phyloP scores from a whole-genome alignment of 148 eudicot genomes.

The Beta vulgaris region DNA sequence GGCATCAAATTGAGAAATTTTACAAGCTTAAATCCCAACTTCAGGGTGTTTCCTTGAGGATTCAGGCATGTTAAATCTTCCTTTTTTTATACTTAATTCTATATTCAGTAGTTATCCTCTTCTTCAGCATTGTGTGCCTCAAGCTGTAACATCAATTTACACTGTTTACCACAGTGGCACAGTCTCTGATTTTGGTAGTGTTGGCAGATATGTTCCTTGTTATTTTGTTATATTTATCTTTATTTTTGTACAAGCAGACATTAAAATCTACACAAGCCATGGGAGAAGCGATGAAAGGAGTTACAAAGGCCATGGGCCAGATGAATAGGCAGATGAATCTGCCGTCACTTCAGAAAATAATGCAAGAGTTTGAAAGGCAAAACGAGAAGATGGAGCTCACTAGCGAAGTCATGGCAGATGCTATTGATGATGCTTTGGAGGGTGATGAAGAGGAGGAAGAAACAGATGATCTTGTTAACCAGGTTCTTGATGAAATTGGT shows the following conservation, averaged over 20 bases:
- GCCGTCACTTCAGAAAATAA: constrained; percentile 85
- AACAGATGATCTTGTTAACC: constrained; percentile 89
- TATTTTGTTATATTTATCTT: background rate
- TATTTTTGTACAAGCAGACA: constrained; percentile 46
- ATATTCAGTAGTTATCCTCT: background rate
- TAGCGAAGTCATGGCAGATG: constrained; percentile 92
- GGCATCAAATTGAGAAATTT: constrained; percentile 93
- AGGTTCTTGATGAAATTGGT: constrained; percentile 97
- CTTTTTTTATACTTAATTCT: background rate
- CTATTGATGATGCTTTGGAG: constrained; percentile 98
- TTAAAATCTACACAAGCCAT: constrained; percentile 98
- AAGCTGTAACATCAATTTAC: no score
- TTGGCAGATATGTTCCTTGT: background rate
- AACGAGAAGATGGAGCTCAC: constrained; percentile 96
- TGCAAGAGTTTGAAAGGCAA: constrained; percentile 98
- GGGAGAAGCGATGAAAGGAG: constrained; percentile 99
- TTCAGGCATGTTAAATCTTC: constrained; percentile 54
- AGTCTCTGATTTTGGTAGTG: background rate
- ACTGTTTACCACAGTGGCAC: no score
- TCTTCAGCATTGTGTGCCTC: background rate
- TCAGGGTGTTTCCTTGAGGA: constrained; percentile 93
- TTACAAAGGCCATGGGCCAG: constrained; percentile 98
- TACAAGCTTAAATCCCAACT: constrained; percentile 97
- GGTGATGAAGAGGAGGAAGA: constrained; percentile 98
- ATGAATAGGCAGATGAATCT: constrained; percentile 99